phyloP scores from a whole-genome alignment of 2,329 filamentous ascomycete genomes.

The Colletotrichum sansevieriae region DNA sequence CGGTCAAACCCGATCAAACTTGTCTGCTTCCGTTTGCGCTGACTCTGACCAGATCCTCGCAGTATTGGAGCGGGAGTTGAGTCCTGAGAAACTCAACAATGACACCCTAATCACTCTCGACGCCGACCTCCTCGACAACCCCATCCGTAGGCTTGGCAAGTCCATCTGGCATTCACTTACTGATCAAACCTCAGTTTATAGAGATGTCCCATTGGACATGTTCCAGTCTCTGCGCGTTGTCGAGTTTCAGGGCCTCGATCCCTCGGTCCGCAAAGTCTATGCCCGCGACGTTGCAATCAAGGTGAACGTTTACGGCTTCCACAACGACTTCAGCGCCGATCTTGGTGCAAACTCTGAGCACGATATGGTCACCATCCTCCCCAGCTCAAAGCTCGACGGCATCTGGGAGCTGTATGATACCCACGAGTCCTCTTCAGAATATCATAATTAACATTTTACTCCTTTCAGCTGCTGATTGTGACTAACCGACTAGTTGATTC shows the following conservation, averaged over 20 bases:
- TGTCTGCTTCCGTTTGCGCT: not conserved
- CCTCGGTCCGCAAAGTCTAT: constrained; percentile 12
- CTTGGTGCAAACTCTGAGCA: not conserved
- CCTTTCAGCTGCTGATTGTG: constrained; percentile 24
- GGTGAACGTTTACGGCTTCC: constrained; percentile 26
- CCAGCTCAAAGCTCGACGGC: constrained; percentile 17
- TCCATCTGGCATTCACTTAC: not conserved
- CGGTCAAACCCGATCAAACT: not conserved
- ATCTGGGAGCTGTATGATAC: constrained; percentile 33
- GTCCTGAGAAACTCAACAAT: constrained; percentile 26
- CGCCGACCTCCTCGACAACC: constrained; percentile 21
- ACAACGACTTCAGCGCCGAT: constrained; percentile 6
- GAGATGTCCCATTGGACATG: constrained; percentile 24
- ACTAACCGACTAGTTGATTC: not conserved
- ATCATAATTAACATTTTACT: not conserved
- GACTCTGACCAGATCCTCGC: constrained; percentile 18
- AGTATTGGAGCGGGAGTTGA: constrained; percentile 26
- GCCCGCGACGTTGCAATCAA: constrained; percentile 34
- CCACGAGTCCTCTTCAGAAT: not conserved
- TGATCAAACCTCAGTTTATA: constrained; percentile 16
- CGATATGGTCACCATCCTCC: constrained; percentile 8
- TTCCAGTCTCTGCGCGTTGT: constrained; percentile 38
- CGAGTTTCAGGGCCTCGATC: constrained; percentile 37
- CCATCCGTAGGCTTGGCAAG: not conserved
- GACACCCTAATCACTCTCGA: constrained; percentile 34